phyloP scores from a whole-genome alignment of 2,329 filamentous ascomycete species.

The Alternaria triticimaculans region DNA sequence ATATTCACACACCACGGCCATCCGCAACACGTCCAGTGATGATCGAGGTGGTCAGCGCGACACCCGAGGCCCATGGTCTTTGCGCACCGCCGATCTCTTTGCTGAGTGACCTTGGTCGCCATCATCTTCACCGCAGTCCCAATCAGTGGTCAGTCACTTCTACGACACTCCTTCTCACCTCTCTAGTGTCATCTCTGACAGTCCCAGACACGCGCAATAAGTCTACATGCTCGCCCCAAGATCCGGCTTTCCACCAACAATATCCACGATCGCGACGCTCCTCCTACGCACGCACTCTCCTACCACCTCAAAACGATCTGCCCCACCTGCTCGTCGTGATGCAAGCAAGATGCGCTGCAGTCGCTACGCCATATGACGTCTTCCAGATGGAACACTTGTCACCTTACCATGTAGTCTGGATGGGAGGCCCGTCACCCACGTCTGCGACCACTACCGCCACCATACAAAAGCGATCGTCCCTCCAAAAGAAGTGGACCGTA shows the following conservation, averaged over 20 bases:
- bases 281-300: not conserved
- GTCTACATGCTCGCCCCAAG: not conserved
- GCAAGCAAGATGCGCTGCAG: too few relatives aligned
- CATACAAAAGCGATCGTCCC: not conserved
- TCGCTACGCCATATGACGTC: too few relatives aligned
- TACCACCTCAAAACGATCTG: too few relatives aligned
- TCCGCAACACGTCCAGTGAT: not conserved
- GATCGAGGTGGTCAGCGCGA: not conserved
- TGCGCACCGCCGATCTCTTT: not conserved
- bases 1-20: not conserved
- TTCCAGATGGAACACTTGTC: too few relatives aligned
- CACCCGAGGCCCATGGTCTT: not conserved
- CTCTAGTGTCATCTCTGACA: not conserved
- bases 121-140: not conserved
- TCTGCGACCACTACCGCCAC: not conserved
- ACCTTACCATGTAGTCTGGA: too few relatives aligned
- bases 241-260: not conserved
- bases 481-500: not conserved
- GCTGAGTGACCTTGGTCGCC: not conserved
- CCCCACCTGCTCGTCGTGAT: too few relatives aligned
- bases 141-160: not conserved
- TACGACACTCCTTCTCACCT: not conserved
- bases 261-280: not conserved
- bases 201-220: not conserved
- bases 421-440: too few relatives aligned